phyloP scores from a whole-genome alignment of 441 rosid species.

The Erysimum pusillum region DNA sequence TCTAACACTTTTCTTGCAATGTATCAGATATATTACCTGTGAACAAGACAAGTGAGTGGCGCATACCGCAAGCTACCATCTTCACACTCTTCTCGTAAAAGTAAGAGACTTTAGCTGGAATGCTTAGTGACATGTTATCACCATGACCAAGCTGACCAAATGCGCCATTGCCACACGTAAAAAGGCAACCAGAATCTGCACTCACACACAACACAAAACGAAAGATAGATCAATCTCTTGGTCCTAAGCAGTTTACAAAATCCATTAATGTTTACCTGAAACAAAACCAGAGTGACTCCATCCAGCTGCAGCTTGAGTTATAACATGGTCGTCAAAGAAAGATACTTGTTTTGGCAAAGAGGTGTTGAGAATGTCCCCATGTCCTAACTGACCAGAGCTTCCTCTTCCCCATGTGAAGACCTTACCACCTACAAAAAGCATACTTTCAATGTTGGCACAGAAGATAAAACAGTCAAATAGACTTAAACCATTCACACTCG shows the following conservation, averaged over 20 bases:
- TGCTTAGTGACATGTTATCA: conserved; percentile 56
- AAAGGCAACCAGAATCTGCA: conserved; percentile 61
- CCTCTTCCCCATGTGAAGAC: conserved; percentile 94
- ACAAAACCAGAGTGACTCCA: conserved; percentile 90
- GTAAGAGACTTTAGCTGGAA: conserved; percentile 67
- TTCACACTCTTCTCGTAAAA: conserved; percentile 59
- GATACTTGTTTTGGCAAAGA: conserved; percentile 57
- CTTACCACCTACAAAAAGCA: conserved; percentile 60
- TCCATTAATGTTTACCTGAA: conserved; percentile 58
- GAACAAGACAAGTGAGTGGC: conserved; percentile 84
- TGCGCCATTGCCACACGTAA: conserved; percentile 87
- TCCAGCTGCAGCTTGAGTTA: conserved; percentile 79
- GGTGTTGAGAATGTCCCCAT: conserved; percentile 59
- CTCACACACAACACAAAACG: conserved; percentile 9
- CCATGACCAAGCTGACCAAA: conserved; percentile 98
- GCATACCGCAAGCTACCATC: conserved; percentile 88
- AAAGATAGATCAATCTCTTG: not conserved
- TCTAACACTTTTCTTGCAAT: conserved; percentile 8
- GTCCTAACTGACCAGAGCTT: conserved; percentile 88
- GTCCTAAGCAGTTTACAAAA: conserved; percentile 12
- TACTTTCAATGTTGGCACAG: not conserved
- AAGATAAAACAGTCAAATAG: not conserved
- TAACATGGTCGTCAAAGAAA: conserved; percentile 49
- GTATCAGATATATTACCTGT: conserved; percentile 58
- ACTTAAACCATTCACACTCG: not conserved